A percentile compares a stretch with the other conserved stretches of the same genome.
phyloP scores from a whole-genome alignment of 305 asterid genomes.

The Withania somnifera region DNA sequence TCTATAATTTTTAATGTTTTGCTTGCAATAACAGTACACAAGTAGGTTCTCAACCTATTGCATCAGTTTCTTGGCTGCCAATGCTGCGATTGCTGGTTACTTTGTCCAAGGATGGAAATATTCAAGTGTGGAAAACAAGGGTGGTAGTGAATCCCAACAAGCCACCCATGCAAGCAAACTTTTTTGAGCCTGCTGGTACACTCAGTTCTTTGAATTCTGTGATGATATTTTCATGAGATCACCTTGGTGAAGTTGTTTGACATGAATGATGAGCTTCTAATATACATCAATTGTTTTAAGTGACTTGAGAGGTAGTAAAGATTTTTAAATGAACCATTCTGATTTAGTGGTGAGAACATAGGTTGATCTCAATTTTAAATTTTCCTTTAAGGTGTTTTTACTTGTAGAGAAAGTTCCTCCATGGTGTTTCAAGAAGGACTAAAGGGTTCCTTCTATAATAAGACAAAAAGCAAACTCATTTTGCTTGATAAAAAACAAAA shows the following conservation, averaged over 20 bases:
- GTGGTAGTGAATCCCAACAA: slow-evolving; percentile 71
- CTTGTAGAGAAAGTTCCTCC: not conserved
- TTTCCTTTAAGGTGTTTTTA: not conserved
- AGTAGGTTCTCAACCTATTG: slow-evolving; percentile 98
- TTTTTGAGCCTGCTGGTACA: slow-evolving; percentile 94
- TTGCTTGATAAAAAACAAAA: not conserved
- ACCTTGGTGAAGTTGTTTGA: not conserved
- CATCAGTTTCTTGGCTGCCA: slow-evolving; percentile 92
- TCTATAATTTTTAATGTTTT: slow-evolving; percentile 17
- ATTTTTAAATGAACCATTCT: not conserved
- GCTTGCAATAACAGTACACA: slow-evolving; percentile 67
- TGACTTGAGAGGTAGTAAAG: not conserved
- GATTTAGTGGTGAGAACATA: not conserved
- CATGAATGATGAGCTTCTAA: not conserved
- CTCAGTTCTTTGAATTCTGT: slow-evolving; percentile 14
- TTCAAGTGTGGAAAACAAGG: slow-evolving; percentile 98
- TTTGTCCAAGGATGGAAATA: slow-evolving; percentile 88
- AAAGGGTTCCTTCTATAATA: not conserved
- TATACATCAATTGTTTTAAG: not conserved
- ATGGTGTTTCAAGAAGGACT: not conserved
- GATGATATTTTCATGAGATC: not conserved
- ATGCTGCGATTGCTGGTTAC: slow-evolving; percentile 82
- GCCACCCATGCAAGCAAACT: slow-evolving; percentile 91
- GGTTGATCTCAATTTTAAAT: not conserved
- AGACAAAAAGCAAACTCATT: not conserved